Conservation (phyloP, 2,329 filamentous ascomycete species). For the Fusarium drepaniforme region DNA sequence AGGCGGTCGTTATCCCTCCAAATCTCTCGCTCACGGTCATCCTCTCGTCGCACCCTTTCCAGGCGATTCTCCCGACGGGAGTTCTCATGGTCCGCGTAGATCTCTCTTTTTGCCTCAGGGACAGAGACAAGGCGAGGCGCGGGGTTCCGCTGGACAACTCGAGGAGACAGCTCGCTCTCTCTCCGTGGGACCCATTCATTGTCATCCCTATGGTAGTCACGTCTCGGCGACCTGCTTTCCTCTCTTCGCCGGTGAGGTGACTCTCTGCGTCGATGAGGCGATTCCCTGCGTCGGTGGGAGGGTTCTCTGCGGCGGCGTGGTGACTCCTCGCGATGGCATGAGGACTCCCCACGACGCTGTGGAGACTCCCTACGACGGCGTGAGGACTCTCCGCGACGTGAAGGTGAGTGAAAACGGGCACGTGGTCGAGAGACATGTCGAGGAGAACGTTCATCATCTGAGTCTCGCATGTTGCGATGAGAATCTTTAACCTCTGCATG, state of each 20-base stretch:
- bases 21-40: slow-evolving; percentile 10
- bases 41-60: slow-evolving; percentile 29
- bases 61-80: slow-evolving; percentile 24
- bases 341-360: neutral
- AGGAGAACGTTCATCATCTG: slow-evolving; percentile 4
- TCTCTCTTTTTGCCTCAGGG: slow-evolving; percentile 29
- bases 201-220: slow-evolving; percentile 15
- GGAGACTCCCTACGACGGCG: neutral
- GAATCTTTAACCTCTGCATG: slow-evolving; percentile 12
- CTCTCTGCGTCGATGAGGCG: neutral
- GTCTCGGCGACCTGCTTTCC: slow-evolving; percentile 20
- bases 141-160: slow-evolving; percentile 31
- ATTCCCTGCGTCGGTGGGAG: neutral
- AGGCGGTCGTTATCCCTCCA: slow-evolving; percentile 28
- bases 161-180: slow-evolving; percentile 17
- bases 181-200: slow-evolving; percentile 16
- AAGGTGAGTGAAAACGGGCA: slow-evolving; percentile 19
- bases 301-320: neutral
- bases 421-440: slow-evolving; percentile 11
- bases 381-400: neutral
- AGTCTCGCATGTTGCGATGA: slow-evolving; percentile 3
- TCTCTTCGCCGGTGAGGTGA: neutral
- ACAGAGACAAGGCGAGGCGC: slow-evolving; percentile 31
- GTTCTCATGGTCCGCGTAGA: slow-evolving; percentile 15
- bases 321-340: neutral